phyloP scores from a whole-genome alignment of 2,329 filamentous ascomycete genomes.

The Alternaria sp. region DNA sequence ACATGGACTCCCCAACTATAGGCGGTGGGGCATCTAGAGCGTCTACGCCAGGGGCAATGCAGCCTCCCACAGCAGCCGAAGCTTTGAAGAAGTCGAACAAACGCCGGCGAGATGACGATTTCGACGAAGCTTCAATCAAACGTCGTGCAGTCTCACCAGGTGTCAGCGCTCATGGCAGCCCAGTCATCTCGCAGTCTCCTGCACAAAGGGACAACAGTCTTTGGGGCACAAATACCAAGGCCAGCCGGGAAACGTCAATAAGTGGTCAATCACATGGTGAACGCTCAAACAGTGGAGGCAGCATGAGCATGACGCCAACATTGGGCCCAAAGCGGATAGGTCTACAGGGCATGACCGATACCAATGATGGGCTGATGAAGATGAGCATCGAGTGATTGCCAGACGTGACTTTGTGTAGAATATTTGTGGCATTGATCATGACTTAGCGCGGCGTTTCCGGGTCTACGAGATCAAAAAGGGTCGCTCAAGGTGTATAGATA shows the following conservation, averaged over 20 bases:
- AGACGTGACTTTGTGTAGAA: background rate
- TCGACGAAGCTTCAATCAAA: slow-evolving; percentile 89
- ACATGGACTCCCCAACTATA: slow-evolving; percentile 72
- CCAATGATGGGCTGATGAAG: slow-evolving; percentile 94
- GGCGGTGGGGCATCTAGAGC: slow-evolving; percentile 44
- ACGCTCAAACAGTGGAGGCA: slow-evolving; percentile 58
- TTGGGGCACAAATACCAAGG: slow-evolving; percentile 76
- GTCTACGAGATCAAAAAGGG: background rate
- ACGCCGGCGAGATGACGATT: slow-evolving; percentile 88
- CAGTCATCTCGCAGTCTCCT: slow-evolving; percentile 82
- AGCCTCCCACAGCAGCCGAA: slow-evolving; percentile 52
- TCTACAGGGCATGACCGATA: slow-evolving; percentile 92
- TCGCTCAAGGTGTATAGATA: slow-evolving; percentile 23
- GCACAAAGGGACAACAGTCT: slow-evolving; percentile 74
- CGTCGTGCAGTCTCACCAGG: slow-evolving; percentile 90
- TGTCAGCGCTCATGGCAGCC: slow-evolving; percentile 89
- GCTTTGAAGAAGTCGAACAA: slow-evolving; percentile 63
- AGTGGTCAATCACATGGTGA: slow-evolving; percentile 62
- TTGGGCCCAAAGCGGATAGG: slow-evolving; percentile 58
- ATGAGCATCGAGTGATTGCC: slow-evolving; percentile 84
- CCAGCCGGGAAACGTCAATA: slow-evolving; percentile 65
- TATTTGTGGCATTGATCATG: slow-evolving; percentile 7
- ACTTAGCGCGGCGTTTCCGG: slow-evolving; percentile 41
- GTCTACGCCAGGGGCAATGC: slow-evolving; percentile 50
- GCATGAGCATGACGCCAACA: slow-evolving; percentile 55